Evolutionary conservation across 1,284 basidiomycete species (phyloP).

Genomic region (Ganoderma lucidum): DNA sequence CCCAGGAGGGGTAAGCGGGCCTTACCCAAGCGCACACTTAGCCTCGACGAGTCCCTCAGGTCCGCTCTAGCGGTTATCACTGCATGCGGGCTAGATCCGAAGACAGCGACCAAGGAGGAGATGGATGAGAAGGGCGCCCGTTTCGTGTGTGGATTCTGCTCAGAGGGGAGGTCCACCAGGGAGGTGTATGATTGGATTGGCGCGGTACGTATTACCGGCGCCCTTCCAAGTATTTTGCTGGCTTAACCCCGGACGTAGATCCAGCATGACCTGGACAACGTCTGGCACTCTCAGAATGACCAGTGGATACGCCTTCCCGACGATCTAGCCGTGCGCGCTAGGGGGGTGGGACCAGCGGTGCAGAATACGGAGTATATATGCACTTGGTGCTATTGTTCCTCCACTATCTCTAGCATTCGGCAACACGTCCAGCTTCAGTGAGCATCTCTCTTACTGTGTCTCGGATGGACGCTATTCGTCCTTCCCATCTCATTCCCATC

Average conservation of each 20-base stretch:
- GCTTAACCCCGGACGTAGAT: background rate
- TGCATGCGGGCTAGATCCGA: background rate
- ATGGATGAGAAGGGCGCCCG: background rate
- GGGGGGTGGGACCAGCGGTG: background rate
- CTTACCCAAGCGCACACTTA: background rate
- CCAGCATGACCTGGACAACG: background rate
- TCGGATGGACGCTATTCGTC: background rate
- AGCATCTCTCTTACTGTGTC: background rate
- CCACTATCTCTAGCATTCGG: background rate
- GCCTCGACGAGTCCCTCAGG: background rate
- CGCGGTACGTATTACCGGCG: background rate
- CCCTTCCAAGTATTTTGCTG: too few relatives aligned
- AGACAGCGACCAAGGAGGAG: background rate
- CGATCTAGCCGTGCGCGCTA: background rate
- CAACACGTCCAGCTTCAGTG: constrained; percentile 3
- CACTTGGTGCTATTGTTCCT: background rate
- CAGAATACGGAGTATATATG: background rate
- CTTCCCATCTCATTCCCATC: background rate
- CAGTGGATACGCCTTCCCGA: background rate
- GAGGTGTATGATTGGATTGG: background rate
- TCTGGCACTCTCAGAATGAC: too few relatives aligned
- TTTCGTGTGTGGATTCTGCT: background rate
- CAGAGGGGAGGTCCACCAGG: background rate
- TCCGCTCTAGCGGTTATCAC: background rate
- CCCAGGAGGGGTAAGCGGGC: background rate